phyloP scores from a whole-genome alignment of 176 grass and related monocot genomes.

The Oryza coarctata region DNA sequence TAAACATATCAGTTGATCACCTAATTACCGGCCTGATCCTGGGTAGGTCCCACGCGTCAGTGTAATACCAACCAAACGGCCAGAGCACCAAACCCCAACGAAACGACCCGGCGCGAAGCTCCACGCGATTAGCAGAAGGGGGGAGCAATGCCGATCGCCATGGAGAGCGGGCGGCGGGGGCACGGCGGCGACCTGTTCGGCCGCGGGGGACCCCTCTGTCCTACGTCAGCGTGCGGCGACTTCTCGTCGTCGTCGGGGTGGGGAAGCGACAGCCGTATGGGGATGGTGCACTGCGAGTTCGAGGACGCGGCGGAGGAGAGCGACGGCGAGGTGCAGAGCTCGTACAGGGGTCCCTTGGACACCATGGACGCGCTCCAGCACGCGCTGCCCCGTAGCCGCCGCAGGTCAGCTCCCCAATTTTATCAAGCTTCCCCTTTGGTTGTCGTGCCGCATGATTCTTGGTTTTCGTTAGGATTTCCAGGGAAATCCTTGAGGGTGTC shows the following conservation, averaged over 20 bases:
- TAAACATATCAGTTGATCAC: too few relatives aligned
- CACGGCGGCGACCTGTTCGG: background rate
- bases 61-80: background rate
- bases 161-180: constrained; percentile 30
- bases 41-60: background rate
- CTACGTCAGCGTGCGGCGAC: constrained; percentile 2
- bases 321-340: constrained; percentile 75
- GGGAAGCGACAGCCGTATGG: constrained; percentile 50
- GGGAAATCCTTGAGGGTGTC: background rate
- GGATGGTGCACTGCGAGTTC: constrained; percentile 4
- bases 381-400: constrained; percentile 38
- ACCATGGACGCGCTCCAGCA: constrained; percentile 79
- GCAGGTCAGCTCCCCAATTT: constrained; percentile 46
- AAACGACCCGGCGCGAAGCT: background rate
- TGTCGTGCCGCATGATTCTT: constrained; percentile 6
- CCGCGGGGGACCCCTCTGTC: background rate
- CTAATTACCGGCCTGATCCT: too few relatives aligned
- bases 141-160: constrained; percentile 55
- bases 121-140: background rate
- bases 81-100: too few relatives aligned
- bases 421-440: background rate
- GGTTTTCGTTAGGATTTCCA: background rate
- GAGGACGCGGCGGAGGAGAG: constrained; percentile 45
- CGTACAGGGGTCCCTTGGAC: constrained; percentile 58
- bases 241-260: constrained; percentile 44